Percentiles rank a stretch among this genome's conserved stretches.
Evolutionary conservation across 208 protist species (phyloP).

Genomic region (Leptomonas seymouri): DNA sequence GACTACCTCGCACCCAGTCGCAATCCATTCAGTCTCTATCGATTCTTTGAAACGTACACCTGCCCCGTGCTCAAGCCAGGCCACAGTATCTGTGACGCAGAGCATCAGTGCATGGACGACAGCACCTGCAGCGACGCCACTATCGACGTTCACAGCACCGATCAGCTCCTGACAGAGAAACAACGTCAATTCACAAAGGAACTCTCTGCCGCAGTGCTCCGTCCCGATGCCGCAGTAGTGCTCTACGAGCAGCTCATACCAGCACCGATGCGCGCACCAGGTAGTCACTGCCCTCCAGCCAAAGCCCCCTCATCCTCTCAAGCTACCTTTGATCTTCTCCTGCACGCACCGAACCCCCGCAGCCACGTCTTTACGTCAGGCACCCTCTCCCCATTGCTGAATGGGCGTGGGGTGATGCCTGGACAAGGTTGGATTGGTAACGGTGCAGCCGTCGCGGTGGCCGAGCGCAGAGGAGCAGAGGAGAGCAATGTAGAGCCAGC

Average conservation of each 20-base stretch:
- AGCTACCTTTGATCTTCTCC: conserved; percentile 3
- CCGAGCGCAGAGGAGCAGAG: background rate
- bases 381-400: conserved; percentile 6
- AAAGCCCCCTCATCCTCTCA: background rate
- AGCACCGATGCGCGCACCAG: conserved; percentile 1
- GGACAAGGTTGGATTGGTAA: background rate
- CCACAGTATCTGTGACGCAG: background rate
- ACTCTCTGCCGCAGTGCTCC: conserved; percentile 18
- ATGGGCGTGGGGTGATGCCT: background rate
- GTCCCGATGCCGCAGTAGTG: conserved; percentile 39
- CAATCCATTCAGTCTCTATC: conserved; percentile 66
- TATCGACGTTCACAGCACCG: background rate
- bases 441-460: background rate
- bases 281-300: background rate
- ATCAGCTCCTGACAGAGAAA: conserved; percentile 1
- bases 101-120: background rate
- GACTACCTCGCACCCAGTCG: conserved; percentile 68
- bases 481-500: background rate
- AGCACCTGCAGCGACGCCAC: conserved; percentile 3
- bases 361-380: background rate
- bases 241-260: conserved; percentile 38
- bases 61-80: background rate
- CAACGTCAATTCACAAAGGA: conserved; percentile 4
- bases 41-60: conserved; percentile 10
- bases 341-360: background rate